Base-by-base conservation (phyloP, 2,329 filamentous ascomycete genomes). In the Colletotrichum chrysophilum region DNA sequence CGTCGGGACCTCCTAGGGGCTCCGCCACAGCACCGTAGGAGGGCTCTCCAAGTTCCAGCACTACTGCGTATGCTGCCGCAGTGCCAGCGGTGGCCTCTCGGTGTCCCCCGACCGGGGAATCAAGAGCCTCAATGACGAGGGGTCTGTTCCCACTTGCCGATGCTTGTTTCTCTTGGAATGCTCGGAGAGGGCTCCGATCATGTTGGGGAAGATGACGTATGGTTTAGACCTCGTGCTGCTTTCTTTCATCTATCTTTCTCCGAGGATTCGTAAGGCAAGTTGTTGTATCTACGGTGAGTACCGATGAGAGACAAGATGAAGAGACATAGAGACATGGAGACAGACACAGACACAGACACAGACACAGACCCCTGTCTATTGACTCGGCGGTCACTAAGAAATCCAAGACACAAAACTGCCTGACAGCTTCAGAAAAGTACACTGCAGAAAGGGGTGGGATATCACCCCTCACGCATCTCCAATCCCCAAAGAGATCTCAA, bases 71-170 rank as follows among this genome's bases (percentile, higher is more conserved):
- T 52, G 43, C 43, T 13, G 43, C 43, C 43, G 43, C 43, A 52
- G n/a, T 52, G 43, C 43, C 43, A 52, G 5, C 65, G 24, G 48
- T 36, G 65, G 55, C 21, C 18, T 26, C 32, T 70, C 70, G 70
- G 70, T 65, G 70, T 75, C 64, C 34, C 43, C 64, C 74, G 70
- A 30, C 56, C 64, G 65, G 56, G 64, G 67, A 30, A 32, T 34
- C 62, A 61, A 75, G 74, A 75, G 74, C 74, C 74, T 75, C 70
- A 52, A 75, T 34, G 64, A 68, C 38, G 74, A 65, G 52, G 56
- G 52, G 43, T 52, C 43, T 26, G 71, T 68, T 55, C 58, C 56
- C 74, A 73, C 64, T 30, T 36, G 43, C 65, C 34, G 58, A 73
- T 75, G 74, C 74, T 73, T 75, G 65, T 75, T 74, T 71, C 56